Evolutionary conservation across 2,329 filamentous ascomycete genomes (phyloP).

Genomic region (Corniculantispora saksenae): DNA sequence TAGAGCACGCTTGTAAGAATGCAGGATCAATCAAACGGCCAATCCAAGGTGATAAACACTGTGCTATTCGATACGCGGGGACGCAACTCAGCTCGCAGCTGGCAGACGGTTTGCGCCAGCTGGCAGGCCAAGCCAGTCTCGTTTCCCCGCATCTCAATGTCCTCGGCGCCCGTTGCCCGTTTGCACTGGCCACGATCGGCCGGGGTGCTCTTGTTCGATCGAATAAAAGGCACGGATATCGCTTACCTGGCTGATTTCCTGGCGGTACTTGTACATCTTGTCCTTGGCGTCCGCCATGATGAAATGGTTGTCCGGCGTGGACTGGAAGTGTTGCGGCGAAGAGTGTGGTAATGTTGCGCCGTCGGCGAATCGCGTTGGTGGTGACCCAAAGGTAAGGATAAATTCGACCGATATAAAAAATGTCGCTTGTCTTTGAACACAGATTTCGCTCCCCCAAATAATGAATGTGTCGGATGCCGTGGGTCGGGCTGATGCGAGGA

Average conservation of each 20-base stretch:
- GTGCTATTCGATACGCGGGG: neutral
- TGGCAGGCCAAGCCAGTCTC: slow-evolving; percentile 6
- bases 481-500: neutral
- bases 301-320: slow-evolving; percentile 21
- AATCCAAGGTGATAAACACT: neutral
- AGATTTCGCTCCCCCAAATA: neutral
- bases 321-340: neutral
- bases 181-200: neutral
- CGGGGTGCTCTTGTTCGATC: neutral
- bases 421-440: no score
- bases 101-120: slow-evolving; percentile 14
- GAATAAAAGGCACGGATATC: neutral
- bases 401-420: no score
- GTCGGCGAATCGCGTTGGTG: neutral
- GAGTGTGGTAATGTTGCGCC: neutral
- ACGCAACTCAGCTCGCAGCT: neutral
- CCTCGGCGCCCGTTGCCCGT: neutral
- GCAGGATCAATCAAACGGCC: neutral
- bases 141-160: neutral
- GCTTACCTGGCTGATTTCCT: slow-evolving; percentile 95
- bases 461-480: neutral
- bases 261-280: slow-evolving; percentile 79
- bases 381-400: neutral
- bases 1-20: neutral
- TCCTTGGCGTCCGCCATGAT: slow-evolving; percentile 64